These are phyloP conservation scores for Gamarada debralockiae DNA, from an alignment of 495 filamentous ascomycete genomes.

Conservation along the genomic window DNA sequence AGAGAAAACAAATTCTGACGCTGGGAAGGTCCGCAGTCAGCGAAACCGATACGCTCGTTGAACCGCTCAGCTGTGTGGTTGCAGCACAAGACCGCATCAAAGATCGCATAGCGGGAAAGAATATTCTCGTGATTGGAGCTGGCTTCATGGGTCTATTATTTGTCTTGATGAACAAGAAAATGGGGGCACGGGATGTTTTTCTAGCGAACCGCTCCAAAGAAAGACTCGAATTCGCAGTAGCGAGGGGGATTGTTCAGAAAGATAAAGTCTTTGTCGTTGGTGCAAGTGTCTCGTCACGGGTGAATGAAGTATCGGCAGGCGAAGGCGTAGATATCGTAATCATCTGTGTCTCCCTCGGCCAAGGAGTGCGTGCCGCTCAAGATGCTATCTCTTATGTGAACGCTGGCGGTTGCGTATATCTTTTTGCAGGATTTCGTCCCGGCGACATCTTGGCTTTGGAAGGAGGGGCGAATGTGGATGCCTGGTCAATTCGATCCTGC, in stretches of 20 bases:
- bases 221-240: background rate
- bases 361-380: too few species aligned
- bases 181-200: background rate
- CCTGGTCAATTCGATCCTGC: too few species aligned
- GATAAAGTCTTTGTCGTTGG: background rate
- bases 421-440: too few species aligned
- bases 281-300: too few species aligned
- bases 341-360: too few species aligned
- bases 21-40: background rate
- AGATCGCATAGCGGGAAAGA: background rate
- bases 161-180: background rate
- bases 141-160: background rate
- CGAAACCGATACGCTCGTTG: background rate
- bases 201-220: background rate
- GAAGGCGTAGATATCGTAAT: too few species aligned
- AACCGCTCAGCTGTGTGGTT: background rate
- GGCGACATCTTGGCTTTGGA: too few species aligned
- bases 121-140: background rate
- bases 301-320: too few species aligned
- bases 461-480: too few species aligned
- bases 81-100: background rate
- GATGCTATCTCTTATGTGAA: too few species aligned
- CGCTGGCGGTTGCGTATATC: too few species aligned
- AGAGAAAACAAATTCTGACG: background rate
- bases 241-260: background rate